Percentiles rank a stretch among this genome's conserved stretches.
phyloP scores from a whole-genome alignment of 441 rosid genomes.

The Biscutella laevigata region DNA sequence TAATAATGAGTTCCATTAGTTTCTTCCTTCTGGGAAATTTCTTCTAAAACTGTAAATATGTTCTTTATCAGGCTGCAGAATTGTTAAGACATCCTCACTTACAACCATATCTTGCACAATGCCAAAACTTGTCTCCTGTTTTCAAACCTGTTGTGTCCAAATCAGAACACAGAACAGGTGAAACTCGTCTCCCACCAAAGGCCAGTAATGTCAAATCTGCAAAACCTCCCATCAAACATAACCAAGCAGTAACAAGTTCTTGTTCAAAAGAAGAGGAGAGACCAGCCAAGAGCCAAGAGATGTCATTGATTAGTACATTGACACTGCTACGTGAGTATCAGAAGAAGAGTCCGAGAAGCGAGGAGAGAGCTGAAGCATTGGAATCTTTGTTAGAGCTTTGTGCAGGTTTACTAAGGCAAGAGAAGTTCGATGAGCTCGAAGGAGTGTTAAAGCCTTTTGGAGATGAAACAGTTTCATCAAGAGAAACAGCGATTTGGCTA shows the following conservation, averaged over 20 bases:
- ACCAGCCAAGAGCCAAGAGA: slow-evolving; percentile 32
- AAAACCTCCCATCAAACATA: slow-evolving; percentile 26
- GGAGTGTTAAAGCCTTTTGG: slow-evolving; percentile 88
- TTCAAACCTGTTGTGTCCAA: slow-evolving; percentile 70
- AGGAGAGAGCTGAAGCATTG: slow-evolving; percentile 79
- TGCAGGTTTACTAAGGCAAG: slow-evolving; percentile 82
- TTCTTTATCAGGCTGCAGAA: slow-evolving; percentile 75
- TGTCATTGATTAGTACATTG: slow-evolving; percentile 40
- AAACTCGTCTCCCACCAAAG: slow-evolving; percentile 21
- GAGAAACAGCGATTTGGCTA: slow-evolving; percentile 96
- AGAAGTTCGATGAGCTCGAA: slow-evolving; percentile 74
- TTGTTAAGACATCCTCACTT: slow-evolving; percentile 83
- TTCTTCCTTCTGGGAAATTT: neutral
- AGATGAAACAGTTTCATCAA: slow-evolving; percentile 81
- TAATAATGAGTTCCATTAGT: slow-evolving; percentile 5
- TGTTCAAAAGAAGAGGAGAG: slow-evolving; percentile 22
- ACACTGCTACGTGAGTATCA: slow-evolving; percentile 32
- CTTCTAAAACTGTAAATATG: slow-evolving; percentile 1
- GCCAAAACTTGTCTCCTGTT: slow-evolving; percentile 51
- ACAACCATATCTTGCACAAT: slow-evolving; percentile 66
- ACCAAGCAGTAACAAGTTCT: slow-evolving; percentile 21
- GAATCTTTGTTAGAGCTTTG: slow-evolving; percentile 90
- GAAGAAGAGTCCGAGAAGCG: slow-evolving; percentile 34
- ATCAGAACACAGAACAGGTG: slow-evolving; percentile 39
- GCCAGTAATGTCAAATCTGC: slow-evolving; percentile 9